phyloP scores from a whole-genome alignment of 345 rosid genomes.

The Cardamine chenopodiifolia region DNA sequence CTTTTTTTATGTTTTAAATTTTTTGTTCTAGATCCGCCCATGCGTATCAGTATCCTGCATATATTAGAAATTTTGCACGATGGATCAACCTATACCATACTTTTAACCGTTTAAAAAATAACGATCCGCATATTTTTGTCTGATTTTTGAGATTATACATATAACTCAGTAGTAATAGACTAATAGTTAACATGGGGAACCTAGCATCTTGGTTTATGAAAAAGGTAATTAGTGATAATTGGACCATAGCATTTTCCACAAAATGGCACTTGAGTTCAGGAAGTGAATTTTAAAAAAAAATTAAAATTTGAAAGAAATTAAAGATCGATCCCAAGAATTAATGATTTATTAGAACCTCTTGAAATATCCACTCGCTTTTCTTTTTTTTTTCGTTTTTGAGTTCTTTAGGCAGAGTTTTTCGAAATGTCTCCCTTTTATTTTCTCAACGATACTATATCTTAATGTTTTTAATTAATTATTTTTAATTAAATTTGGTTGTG shows the following conservation, averaged over 20 bases:
- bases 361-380: not conserved
- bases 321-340: slow-evolving; percentile 5
- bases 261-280: not conserved
- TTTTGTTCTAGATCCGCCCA: too few relatives aligned
- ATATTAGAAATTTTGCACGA: too few relatives aligned
- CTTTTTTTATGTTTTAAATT: too few relatives aligned
- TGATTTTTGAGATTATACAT: too few relatives aligned
- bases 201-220: too few relatives aligned
- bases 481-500: not conserved
- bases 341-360: not conserved
- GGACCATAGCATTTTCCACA: slow-evolving; percentile 15
- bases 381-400: not conserved
- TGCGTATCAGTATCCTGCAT: too few relatives aligned
- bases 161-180: too few relatives aligned
- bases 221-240: not conserved
- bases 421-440: not conserved
- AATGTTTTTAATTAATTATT: not conserved
- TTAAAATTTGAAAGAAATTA: too few relatives aligned
- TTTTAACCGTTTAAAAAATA: not conserved
- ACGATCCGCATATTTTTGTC: not conserved
- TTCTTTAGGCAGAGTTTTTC: not conserved
- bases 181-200: too few relatives aligned
- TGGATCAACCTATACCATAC: too few relatives aligned
- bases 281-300: not conserved
- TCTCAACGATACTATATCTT: not conserved